phyloP scores from a whole-genome alignment of 2,329 filamentous ascomycete species.

The Canariomyces notabilis region DNA sequence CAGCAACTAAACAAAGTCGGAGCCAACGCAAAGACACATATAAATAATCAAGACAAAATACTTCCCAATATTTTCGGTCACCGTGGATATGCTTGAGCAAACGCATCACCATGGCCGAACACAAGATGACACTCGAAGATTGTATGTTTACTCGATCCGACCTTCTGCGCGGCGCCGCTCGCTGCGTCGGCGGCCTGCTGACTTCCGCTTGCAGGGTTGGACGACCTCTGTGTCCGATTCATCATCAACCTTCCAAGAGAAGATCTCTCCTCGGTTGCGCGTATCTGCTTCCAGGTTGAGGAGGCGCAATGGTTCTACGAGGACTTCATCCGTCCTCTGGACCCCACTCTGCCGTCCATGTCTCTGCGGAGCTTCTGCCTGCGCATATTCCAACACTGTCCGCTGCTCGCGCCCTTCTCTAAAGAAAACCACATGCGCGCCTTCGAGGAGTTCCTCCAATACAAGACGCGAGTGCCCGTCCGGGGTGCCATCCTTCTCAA shows the following conservation, averaged over 20 bases:
- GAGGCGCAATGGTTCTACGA: conserved; percentile 99
- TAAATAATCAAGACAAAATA: background rate
- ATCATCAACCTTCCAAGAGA: conserved; percentile 93
- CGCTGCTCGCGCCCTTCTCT: conserved; percentile 76
- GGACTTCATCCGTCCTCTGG: conserved; percentile 91
- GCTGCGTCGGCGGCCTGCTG: conserved; percentile 8
- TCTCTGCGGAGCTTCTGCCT: conserved; percentile 80
- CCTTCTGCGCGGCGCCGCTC: background rate
- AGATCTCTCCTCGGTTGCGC: conserved; percentile 82
- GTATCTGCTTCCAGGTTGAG: conserved; percentile 97
- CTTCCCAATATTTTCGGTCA: background rate
- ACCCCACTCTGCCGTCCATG: conserved; percentile 80
- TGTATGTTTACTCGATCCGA: conserved; percentile 50
- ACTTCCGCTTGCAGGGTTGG: conserved; percentile 63
- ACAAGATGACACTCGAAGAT: conserved; percentile 83
- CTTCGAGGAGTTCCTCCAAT: conserved; percentile 86
- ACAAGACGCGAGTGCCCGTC: conserved; percentile 92
- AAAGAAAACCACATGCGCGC: conserved; percentile 73
- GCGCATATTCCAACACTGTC: conserved; percentile 90
- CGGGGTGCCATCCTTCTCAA: conserved; percentile 92
- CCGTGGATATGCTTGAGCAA: conserved; percentile 56
- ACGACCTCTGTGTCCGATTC: conserved; percentile 96
- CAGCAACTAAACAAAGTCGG: conserved; percentile 1
- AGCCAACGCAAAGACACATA: background rate
- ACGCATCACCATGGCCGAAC: conserved; percentile 63